These are phyloP conservation scores for Kurtzmaniella cleridarum DNA, from an alignment of 805 yeast genomes.

Conservation along the genomic window DNA sequence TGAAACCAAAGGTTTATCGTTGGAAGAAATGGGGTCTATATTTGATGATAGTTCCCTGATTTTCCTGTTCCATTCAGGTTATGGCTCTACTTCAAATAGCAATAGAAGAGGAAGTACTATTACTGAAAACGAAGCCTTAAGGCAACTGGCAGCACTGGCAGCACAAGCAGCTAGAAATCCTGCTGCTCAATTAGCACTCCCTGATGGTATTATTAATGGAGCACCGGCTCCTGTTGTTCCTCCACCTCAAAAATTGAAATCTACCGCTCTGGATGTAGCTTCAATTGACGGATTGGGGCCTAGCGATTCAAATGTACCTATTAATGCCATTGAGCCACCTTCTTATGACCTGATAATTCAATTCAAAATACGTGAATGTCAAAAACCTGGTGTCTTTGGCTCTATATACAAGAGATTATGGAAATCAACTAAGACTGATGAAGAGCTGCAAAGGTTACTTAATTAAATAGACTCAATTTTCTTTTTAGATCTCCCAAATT, in stretches of 20 bases:
- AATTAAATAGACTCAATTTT: too few relatives aligned
- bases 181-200: conserved; percentile 24
- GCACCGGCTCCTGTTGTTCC: conserved; percentile 7
- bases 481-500: too few relatives aligned
- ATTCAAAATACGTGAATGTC: conserved; percentile 17
- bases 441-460: not conserved
- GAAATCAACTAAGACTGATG: not conserved
- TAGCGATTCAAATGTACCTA: conserved; percentile 14
- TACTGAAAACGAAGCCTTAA: conserved; percentile 11
- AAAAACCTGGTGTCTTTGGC: conserved; percentile 7
- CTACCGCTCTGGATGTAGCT: conserved; percentile 19
- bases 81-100: conserved; percentile 1
- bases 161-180: conserved; percentile 43
- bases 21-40: conserved; percentile 89
- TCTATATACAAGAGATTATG: not conserved
- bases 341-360: conserved; percentile 20
- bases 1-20: conserved; percentile 81
- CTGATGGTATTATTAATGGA: conserved; percentile 27
- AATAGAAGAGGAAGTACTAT: conserved; percentile 1
- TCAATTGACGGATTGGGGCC: conserved; percentile 15
- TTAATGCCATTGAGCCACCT: conserved; percentile 34
- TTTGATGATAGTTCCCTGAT: conserved; percentile 59
- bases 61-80: conserved; percentile 36
- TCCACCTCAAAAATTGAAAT: conserved; percentile 11
- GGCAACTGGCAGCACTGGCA: conserved; percentile 36